Base-by-base conservation (phyloP, 2,329 filamentous ascomycete species). In the Cladosporium sphaerospermum region DNA sequence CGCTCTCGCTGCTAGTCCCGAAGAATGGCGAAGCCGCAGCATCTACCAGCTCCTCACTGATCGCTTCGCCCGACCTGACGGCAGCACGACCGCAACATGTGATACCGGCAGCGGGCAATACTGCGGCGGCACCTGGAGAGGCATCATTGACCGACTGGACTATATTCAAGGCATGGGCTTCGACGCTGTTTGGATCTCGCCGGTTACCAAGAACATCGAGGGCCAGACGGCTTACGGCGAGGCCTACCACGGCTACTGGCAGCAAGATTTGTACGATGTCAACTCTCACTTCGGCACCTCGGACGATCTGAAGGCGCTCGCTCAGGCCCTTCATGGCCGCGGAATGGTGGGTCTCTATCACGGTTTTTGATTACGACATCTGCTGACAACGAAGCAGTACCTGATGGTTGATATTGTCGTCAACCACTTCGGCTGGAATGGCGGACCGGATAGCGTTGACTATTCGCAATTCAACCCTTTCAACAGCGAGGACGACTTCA, bases 91-190 rank as follows among this genome's bases (percentile, higher is more conserved):
- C 3, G 67, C 70, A 6, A 46, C 62, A 9, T 74, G 71, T 54
- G 63, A 70, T 48, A 67, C 67, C 9, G 56, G 45, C 3, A 55
- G 62, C n/a, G 54, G 63, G 2, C 52, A 65, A 23, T 84, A 83
- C 66, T 85, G 83, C 58, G 81, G 81, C 39, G 83, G 83, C 13
- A 81, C 78, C 1, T 86, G 78, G 62, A 67, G 71, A 49, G 83
- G 83, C 6, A 72, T 85, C 31, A 73, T 77, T 58, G 74, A 78
- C 55, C 75, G 80, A 56, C 74, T 85, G 39, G 81, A 84, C 65
- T 84, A 84, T 63, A 84, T 85, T 63, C 73, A 80, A 61, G 75
- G 75, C 43, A 60, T 62, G 78, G 62, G 60, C 33, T 64, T 64
- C 54, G 62, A 64, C 44, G 61, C 60, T 32, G 54, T 62, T 37